Percentiles rank a stretch among this genome's conserved stretches.
Conservation (phyloP, 2,329 filamentous ascomycete species). For the Phyllosticta capitalensis region DNA sequence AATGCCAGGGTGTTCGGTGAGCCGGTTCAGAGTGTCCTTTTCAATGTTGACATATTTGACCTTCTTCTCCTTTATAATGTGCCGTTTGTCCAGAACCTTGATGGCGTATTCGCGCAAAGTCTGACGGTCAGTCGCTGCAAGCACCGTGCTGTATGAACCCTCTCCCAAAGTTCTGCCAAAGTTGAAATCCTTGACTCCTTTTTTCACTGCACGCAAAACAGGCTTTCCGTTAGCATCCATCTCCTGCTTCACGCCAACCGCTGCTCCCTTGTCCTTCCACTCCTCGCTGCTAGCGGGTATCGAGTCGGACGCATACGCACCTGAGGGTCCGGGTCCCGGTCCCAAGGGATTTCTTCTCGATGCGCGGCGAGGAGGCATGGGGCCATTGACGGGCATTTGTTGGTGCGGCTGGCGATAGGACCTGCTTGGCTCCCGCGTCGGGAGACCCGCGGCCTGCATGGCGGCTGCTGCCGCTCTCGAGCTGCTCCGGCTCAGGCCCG, state of each 20-base stretch:
- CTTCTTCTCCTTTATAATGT: constrained; percentile 99
- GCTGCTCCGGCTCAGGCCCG: constrained; percentile 50
- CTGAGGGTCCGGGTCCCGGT: constrained; percentile 43
- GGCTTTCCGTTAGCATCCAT: constrained; percentile 77
- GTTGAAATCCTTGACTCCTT: constrained; percentile 92
- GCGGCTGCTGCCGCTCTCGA: constrained; percentile 52
- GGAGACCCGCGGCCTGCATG: constrained; percentile 47
- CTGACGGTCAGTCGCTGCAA: constrained; percentile 85
- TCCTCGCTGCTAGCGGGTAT: constrained; percentile 67
- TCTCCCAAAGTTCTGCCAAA: constrained; percentile 88
- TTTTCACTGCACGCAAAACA: constrained; percentile 78
- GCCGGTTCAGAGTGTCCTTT: constrained; percentile 90
- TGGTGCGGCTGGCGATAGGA: constrained; percentile 53
- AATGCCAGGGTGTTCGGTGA: constrained; percentile 94
- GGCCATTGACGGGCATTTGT: constrained; percentile 45
- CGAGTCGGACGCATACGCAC: constrained; percentile 47
- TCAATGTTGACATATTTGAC: constrained; percentile 99
- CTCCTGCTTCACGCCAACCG: constrained; percentile 71
- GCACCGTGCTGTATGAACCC: constrained; percentile 94
- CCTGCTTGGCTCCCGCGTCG: constrained; percentile 59
- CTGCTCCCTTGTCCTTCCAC: constrained; percentile 93
- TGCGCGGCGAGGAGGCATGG: constrained; percentile 61
- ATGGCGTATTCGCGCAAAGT: constrained; percentile 94
- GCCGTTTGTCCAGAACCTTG: constrained; percentile 94
- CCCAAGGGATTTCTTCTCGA: constrained; percentile 61